Base-by-base conservation (phyloP, 768 basidiomycete genomes). In the Kwoniella sp. region DNA sequence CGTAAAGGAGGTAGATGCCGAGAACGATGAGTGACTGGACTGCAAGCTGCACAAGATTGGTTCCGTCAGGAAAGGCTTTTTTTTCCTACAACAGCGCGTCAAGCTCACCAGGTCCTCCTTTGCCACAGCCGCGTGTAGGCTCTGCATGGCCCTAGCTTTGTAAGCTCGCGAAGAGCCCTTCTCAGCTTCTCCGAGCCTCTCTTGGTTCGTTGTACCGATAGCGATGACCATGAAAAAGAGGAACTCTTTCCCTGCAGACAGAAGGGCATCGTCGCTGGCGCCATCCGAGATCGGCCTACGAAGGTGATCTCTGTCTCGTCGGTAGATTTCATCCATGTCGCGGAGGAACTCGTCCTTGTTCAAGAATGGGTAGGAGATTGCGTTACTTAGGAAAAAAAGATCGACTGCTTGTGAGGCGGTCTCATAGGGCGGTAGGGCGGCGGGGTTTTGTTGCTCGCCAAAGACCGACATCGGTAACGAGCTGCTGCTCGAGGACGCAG, bases 201-300 rank as follows among this genome's bases (percentile, higher is more conserved):
- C 56, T n/a, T 46, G 23, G n/a, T 49, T 49, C n/a, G 51, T 53
- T 3, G 53, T 57, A 3, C 65, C 65, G 20, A 67, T 56, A 8
- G 62, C 62, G 20, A 59, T 56, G 28, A 61, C 57, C 59, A 67
- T 56, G 50, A 63, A 59, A 11, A 67, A 14, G 34, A 59, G 38
- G 46, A 60, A 60, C n/a, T 65, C 60, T 37, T 59, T 61, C 6
- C 63, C 38, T 9, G 46, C 33, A 36, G 20, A 37, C 17, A 39
- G 11, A 25, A 48, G 49, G 1, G 23, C 36, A 20, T 46, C 43
- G n/a, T 44, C 31, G 15, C 40, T 20, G 1, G 12, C 11, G 29
- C 34, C 46, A 9, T 25, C 37, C 10, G n/a, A 20, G 19, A 12
- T 20, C 9, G 31, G 32, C 20, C 39, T 38, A 28, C 42, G 19